Conservation (phyloP, 805 yeast species). For the Myxozyma geophila region DNA sequence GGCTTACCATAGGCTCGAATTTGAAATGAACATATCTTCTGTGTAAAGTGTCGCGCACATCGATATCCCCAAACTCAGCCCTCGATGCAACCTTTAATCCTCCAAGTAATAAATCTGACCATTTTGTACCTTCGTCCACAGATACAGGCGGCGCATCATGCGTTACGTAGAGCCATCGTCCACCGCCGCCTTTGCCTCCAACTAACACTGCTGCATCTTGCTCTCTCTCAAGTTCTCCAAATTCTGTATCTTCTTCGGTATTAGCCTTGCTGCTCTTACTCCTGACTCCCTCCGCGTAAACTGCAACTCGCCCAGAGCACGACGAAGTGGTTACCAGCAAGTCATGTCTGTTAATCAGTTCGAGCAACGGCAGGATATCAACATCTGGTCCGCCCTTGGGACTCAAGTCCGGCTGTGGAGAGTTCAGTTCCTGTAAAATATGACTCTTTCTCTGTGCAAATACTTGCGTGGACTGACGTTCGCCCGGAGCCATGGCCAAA, state of each 20-base stretch:
- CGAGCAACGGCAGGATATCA: constrained; percentile 71
- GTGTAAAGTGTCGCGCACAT: background rate
- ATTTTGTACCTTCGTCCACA: background rate
- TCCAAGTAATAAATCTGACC: constrained; percentile 42
- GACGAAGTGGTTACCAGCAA: constrained; percentile 86
- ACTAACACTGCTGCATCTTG: constrained; percentile 45
- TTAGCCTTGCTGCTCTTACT: constrained; percentile 28
- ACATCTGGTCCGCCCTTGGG: constrained; percentile 89
- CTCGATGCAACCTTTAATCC: constrained; percentile 37
- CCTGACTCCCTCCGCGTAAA: constrained; percentile 76
- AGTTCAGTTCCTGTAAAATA: constrained; percentile 25
- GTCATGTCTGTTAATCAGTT: constrained; percentile 62
- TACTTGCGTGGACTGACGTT: background rate
- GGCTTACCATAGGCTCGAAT: constrained; percentile 68
- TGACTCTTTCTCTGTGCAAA: constrained; percentile 21
- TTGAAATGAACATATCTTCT: constrained; percentile 68
- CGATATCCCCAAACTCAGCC: background rate
- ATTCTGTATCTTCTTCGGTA: background rate
- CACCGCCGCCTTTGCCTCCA: constrained; percentile 86
- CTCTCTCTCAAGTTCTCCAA: constrained; percentile 1
- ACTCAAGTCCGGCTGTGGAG: constrained; percentile 57
- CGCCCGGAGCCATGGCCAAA: background rate
- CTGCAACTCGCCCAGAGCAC: constrained; percentile 85
- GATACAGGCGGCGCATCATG: constrained; percentile 53
- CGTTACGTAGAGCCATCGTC: constrained; percentile 80